Conservation (phyloP, 306 rosid genomes). For the Astragalus membranaceus region DNA sequence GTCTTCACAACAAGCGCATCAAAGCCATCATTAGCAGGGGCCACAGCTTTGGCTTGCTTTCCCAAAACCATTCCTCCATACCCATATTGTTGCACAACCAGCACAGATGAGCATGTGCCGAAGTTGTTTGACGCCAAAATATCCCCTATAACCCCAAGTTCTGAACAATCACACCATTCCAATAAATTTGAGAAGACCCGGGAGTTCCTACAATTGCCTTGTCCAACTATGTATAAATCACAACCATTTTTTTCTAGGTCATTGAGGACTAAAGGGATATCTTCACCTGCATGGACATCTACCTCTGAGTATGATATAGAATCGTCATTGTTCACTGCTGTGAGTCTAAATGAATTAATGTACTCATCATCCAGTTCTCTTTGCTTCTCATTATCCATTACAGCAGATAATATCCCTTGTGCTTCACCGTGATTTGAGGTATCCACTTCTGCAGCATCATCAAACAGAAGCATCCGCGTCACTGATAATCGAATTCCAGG, state of each 20-base stretch:
- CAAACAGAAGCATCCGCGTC: slow-evolving; percentile 23
- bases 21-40: not conserved
- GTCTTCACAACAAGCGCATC: not conserved
- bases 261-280: slow-evolving; percentile 15
- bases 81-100: slow-evolving; percentile 45
- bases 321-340: slow-evolving; percentile 12
- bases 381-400: slow-evolving; percentile 16
- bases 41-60: not conserved
- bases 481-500: slow-evolving; percentile 33
- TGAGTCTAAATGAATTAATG: slow-evolving; percentile 26
- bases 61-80: slow-evolving; percentile 21
- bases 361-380: slow-evolving; percentile 33
- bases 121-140: slow-evolving; percentile 35
- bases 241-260: slow-evolving; percentile 22
- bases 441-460: slow-evolving; percentile 18
- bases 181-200: not conserved
- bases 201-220: slow-evolving; percentile 26
- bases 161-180: slow-evolving; percentile 50
- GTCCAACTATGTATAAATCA: slow-evolving; percentile 48
- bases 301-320: slow-evolving; percentile 29
- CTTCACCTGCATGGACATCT: slow-evolving; percentile 27
- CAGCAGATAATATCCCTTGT: slow-evolving; percentile 7
- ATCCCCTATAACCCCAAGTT: slow-evolving; percentile 48
- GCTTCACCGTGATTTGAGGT: not conserved
- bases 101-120: slow-evolving; percentile 30